These are phyloP conservation scores for Stenocarpella maydis DNA, from an alignment of 2,329 filamentous ascomycete species.

Conservation along the genomic window DNA sequence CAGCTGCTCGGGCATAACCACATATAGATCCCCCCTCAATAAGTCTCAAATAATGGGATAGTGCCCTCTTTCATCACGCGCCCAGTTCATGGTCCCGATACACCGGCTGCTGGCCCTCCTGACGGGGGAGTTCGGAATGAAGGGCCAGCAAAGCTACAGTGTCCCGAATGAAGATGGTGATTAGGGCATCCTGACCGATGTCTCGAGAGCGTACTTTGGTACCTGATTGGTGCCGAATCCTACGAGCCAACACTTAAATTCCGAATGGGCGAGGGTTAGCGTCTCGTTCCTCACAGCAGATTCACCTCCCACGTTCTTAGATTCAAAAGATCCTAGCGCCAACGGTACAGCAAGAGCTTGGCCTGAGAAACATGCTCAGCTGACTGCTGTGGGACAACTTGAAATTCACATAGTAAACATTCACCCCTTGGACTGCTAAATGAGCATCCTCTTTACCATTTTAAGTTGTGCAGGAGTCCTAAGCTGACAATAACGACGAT, in stretches of 20 bases:
- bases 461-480: too few relatives aligned
- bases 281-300: too few relatives aligned
- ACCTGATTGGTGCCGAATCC: conserved; percentile 6
- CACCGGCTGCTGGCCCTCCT: neutral
- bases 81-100: conserved; percentile 5
- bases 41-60: neutral
- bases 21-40: neutral
- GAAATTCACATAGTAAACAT: too few relatives aligned
- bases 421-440: too few relatives aligned
- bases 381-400: neutral
- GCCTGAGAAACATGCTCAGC: too few relatives aligned
- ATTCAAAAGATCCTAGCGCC: neutral
- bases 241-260: neutral
- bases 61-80: neutral
- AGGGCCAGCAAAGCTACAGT: neutral
- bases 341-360: neutral
- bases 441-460: neutral
- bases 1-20: neutral
- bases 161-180: neutral
- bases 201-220: conserved; percentile 11
- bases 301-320: neutral
- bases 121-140: neutral
- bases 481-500: neutral
- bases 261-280: neutral
- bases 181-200: neutral